A percentile compares a stretch with the other conserved stretches of the same genome.
phyloP scores from a whole-genome alignment of 495 filamentous ascomycete species.

The Xeromyces bisporus region DNA sequence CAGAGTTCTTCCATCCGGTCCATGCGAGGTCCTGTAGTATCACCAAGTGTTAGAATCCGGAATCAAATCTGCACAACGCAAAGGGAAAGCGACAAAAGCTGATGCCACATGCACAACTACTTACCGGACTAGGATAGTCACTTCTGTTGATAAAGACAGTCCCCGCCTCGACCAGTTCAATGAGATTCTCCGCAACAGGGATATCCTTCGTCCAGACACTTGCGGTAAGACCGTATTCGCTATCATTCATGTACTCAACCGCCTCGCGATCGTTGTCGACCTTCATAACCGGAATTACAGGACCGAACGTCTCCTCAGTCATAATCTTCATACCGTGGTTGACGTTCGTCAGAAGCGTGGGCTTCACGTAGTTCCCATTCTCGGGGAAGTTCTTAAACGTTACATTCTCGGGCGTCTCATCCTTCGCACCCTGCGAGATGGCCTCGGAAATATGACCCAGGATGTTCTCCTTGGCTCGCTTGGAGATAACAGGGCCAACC shows the following conservation, averaged over 20 bases:
- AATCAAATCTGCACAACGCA: too few relatives aligned
- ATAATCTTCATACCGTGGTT: slow-evolving; percentile 78
- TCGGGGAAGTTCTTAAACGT: slow-evolving; percentile 50
- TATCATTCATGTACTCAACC: slow-evolving; percentile 80
- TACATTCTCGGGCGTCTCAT: slow-evolving; percentile 66
- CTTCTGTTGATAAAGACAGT: slow-evolving; percentile 94
- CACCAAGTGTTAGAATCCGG: slow-evolving; percentile 6
- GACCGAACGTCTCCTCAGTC: slow-evolving; percentile 93
- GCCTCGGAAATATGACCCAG: slow-evolving; percentile 70
- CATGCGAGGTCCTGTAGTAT: slow-evolving; percentile 71
- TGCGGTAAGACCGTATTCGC: slow-evolving; percentile 86
- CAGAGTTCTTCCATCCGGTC: slow-evolving; percentile 96
- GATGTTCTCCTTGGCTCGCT: slow-evolving; percentile 56
- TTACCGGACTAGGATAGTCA: slow-evolving; percentile 82
- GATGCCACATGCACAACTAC: slow-evolving; percentile 18
- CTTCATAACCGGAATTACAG: slow-evolving; percentile 86
- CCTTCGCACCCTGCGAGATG: slow-evolving; percentile 60
- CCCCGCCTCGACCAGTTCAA: slow-evolving; percentile 73
- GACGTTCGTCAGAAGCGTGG: slow-evolving; percentile 66
- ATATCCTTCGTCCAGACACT: slow-evolving; percentile 96
- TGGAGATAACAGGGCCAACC: slow-evolving; percentile 75
- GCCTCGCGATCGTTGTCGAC: slow-evolving; percentile 74
- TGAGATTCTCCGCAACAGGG: slow-evolving; percentile 54
- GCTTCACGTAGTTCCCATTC: slow-evolving; percentile 72
- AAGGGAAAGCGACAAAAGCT: too few relatives aligned